A percentile compares a stretch with the other conserved stretches of the same genome.
Evolutionary conservation across 164 flowering plant species (phyloP).

Genomic region (Annona squamosa): DNA sequence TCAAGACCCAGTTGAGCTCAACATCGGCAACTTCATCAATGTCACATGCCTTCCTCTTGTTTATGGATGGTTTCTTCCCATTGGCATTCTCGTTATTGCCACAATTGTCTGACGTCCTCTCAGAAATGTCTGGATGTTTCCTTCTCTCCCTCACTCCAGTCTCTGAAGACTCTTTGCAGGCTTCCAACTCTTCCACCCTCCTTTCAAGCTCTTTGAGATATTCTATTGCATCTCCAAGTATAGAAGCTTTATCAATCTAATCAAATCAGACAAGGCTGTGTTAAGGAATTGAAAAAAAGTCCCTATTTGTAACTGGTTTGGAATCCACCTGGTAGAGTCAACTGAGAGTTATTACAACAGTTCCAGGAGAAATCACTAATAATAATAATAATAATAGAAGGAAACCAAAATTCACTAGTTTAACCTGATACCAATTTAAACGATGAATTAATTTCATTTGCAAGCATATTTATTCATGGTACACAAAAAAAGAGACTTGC

Average conservation of each 20-base stretch:
- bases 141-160: conserved; percentile 31
- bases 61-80: conserved; percentile 25
- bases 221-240: conserved; percentile 60
- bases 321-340: background rate
- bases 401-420: too few relatives aligned
- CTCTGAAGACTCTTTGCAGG: conserved; percentile 33
- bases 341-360: background rate
- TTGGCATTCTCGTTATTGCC: conserved; percentile 21
- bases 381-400: too few relatives aligned
- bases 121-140: conserved; percentile 36
- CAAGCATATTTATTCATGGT: too few relatives aligned
- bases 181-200: conserved; percentile 63
- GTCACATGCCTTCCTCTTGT: conserved; percentile 67
- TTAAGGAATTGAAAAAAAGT: background rate
- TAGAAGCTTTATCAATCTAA: conserved; percentile 66
- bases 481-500: too few relatives aligned
- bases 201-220: conserved; percentile 73
- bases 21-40: conserved; percentile 35
- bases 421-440: too few relatives aligned
- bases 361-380: too few relatives aligned
- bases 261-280: conserved; percentile 7
- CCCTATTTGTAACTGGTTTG: background rate
- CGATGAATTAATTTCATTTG: too few relatives aligned
- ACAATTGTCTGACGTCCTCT: conserved; percentile 68
- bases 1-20: conserved; percentile 22